Conservation (phyloP, 2,329 filamentous ascomycete genomes). For the Cytospora schulzeri region DNA sequence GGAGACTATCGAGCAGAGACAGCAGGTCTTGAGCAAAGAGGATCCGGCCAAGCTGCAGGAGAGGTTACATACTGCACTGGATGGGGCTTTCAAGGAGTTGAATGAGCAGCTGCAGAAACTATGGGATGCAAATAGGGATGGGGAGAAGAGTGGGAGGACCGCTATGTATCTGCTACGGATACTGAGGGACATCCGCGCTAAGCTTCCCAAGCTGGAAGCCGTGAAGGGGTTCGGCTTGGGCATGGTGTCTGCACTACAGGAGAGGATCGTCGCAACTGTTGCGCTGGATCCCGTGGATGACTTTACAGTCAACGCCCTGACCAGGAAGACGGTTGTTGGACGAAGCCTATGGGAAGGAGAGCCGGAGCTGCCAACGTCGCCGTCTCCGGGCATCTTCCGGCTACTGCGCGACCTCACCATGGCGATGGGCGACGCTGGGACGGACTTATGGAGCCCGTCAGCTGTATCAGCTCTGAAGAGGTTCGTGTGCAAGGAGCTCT, state of each 20-base stretch:
- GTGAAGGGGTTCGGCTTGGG: constrained; percentile 60
- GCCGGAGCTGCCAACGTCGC: constrained; percentile 74
- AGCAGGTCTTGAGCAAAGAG: constrained; percentile 69
- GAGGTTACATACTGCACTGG: constrained; percentile 38
- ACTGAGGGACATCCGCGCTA: constrained; percentile 71
- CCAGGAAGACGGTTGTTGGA: constrained; percentile 56
- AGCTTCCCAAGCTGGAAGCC: constrained; percentile 57
- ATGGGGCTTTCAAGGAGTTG: constrained; percentile 47
- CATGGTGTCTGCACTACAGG: constrained; percentile 66
- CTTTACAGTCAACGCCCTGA: constrained; percentile 46
- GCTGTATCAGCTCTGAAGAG: constrained; percentile 66
- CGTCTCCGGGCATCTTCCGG: constrained; percentile 72
- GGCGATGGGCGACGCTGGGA: constrained; percentile 70
- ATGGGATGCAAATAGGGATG: constrained; percentile 50
- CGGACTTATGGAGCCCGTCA: constrained; percentile 78
- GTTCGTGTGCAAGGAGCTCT: constrained; percentile 54
- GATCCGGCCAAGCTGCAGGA: constrained; percentile 42
- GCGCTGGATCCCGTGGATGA: constrained; percentile 51
- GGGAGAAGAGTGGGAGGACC: constrained; percentile 52
- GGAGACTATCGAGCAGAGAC: constrained; percentile 65
- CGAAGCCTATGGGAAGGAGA: constrained; percentile 79
- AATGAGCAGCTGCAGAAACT: constrained; percentile 55
- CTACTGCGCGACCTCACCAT: constrained; percentile 67
- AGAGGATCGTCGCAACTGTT: constrained; percentile 58
- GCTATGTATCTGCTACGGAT: constrained; percentile 72